Conservation (phyloP, 2,329 filamentous ascomycete genomes). For the Alternaria sp. region DNA sequence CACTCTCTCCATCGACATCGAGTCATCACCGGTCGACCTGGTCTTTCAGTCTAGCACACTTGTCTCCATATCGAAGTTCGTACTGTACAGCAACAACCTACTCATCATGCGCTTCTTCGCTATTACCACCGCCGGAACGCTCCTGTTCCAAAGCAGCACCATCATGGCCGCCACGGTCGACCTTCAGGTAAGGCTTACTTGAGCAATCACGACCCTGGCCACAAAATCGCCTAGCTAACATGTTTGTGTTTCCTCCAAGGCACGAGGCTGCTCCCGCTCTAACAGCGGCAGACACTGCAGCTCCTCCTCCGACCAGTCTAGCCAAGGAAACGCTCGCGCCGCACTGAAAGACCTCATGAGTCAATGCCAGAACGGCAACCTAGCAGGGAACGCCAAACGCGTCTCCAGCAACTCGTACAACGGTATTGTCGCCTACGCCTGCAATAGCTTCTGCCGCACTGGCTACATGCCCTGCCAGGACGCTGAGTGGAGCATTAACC, state of each 20-base stretch:
- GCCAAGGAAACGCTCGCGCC: neutral
- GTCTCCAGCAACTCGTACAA: neutral
- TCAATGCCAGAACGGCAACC: neutral
- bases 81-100: neutral
- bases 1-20: neutral
- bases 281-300: neutral
- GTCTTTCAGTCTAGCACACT: neutral
- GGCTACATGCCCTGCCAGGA: neutral
- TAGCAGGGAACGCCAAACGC: neutral
- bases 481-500: neutral
- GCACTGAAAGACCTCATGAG: neutral
- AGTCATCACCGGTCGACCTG: neutral
- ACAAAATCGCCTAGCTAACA: neutral
- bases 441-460: neutral
- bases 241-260: neutral
- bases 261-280: neutral
- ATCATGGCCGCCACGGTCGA: neutral
- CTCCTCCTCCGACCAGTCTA: neutral
- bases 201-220: rapidly evolving
- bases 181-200: neutral
- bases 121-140: neutral
- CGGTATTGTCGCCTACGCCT: neutral
- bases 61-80: neutral
- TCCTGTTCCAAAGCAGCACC: neutral
- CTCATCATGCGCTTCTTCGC: neutral